These are phyloP conservation scores for Hanseniaspora vineae DNA, from an alignment of 805 yeast genomes.

Conservation along the genomic window DNA sequence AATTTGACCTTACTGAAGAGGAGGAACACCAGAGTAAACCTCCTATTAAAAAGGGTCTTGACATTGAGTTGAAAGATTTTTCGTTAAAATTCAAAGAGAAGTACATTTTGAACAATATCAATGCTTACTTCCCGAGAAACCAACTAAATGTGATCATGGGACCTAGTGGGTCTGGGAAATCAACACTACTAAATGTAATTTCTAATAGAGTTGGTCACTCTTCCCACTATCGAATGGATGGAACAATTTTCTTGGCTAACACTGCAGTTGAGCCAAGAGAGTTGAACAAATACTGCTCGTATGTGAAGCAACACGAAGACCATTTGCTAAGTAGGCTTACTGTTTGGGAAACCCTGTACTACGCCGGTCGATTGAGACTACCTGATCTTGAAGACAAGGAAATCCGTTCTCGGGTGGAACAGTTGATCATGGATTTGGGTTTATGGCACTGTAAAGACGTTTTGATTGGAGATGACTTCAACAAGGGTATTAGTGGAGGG, in stretches of 20 bases:
- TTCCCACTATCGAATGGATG: slow-evolving; percentile 24
- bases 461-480: slow-evolving; percentile 45
- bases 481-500: slow-evolving; percentile 75
- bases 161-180: slow-evolving; percentile 72
- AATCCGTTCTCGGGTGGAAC: slow-evolving; percentile 36
- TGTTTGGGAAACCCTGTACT: slow-evolving; percentile 61
- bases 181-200: slow-evolving; percentile 48
- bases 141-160: slow-evolving; percentile 65
- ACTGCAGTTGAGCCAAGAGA: slow-evolving; percentile 23
- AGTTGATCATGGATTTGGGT: slow-evolving; percentile 54
- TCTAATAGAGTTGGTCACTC: slow-evolving; percentile 40
- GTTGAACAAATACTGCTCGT: slow-evolving; percentile 43
- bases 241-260: slow-evolving; percentile 33
- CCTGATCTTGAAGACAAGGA: slow-evolving; percentile 32
- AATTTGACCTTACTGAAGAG: neutral
- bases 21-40: neutral
- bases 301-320: slow-evolving; percentile 73
- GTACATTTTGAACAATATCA: slow-evolving; percentile 31
- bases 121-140: slow-evolving; percentile 41
- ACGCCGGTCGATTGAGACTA: slow-evolving; percentile 57
- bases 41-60: slow-evolving; percentile 11
- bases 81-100: slow-evolving; percentile 12
- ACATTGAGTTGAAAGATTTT: slow-evolving; percentile 14
- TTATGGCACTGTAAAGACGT: slow-evolving; percentile 68
- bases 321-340: slow-evolving; percentile 59